Conservation (phyloP, 768 basidiomycete species). For the Termitomyces sp. region DNA sequence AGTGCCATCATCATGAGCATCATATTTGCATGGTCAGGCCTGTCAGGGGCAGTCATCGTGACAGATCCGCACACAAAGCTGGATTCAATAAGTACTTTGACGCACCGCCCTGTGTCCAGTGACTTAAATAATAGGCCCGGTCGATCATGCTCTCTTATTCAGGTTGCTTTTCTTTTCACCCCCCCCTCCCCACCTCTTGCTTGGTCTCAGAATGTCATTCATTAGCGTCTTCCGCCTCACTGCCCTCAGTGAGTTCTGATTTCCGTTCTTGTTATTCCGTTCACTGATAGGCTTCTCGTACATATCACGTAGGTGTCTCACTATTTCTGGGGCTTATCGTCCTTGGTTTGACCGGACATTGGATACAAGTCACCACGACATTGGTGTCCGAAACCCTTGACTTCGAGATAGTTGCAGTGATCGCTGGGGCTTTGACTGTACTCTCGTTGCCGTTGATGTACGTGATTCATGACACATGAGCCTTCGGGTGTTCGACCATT, state of each 20-base stretch:
- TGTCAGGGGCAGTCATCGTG: too few species aligned
- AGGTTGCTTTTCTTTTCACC: too few species aligned
- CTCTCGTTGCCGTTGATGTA: slow-evolving; percentile 13
- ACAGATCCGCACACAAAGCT: too few species aligned
- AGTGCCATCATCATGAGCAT: too few species aligned
- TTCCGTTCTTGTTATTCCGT: neutral
- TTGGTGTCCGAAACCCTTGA: neutral
- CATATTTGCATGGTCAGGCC: too few species aligned
- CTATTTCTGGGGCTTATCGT: slow-evolving; percentile 6
- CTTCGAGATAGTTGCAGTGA: slow-evolving; percentile 12
- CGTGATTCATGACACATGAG: neutral
- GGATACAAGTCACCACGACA: neutral
- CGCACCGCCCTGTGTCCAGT: too few species aligned
- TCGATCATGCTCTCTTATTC: too few species aligned
- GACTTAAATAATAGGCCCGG: too few species aligned
- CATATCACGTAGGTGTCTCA: slow-evolving; percentile 3
- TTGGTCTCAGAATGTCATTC: slow-evolving; percentile 8
- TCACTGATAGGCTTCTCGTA: neutral
- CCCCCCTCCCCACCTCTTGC: neutral
- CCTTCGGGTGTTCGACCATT: neutral
- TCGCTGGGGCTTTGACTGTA: slow-evolving; percentile 5
- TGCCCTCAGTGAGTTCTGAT: neutral
- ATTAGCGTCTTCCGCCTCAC: slow-evolving; percentile 7
- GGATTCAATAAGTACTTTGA: too few species aligned
- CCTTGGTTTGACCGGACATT: slow-evolving; percentile 12